Base-by-base conservation (phyloP, 176 grass and related monocot species). In the Carex pumila region DNA sequence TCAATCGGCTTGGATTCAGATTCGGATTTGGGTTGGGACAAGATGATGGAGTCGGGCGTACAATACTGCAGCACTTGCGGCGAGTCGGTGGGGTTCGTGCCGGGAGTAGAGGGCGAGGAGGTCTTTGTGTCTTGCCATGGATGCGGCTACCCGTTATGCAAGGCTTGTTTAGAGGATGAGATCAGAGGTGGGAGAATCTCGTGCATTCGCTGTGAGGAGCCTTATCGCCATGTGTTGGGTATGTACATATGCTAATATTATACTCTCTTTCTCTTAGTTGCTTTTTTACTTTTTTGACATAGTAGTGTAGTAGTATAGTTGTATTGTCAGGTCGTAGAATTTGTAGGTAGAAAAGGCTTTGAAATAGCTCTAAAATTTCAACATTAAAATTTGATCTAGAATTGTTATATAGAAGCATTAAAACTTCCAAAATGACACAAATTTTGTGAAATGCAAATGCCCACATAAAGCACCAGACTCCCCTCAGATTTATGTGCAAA, bases 101-200 rank as follows among this genome's bases (percentile, higher is more conserved):
- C 81, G 0, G 43, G 32, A 50, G 73, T 62, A 34, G 43, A 66
- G 11, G 82, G 37, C 11, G 79, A 90, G 83, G 83, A 85, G 89
- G 49, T 87, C 61, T 88, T 90, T 85, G 86, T 94, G 7, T 91
- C 91, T 65, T 98, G 96, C 83, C 86, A 89, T 88, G 88, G 89
- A 18, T 98, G 96, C 85, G 87, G 86, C 76, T 98, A 95, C 71
- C 89, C 96, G 15, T 88, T 98, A 12, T 98, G 96, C 59, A 91
- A 47, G 86, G 83, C 93, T 2, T 98, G 96, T 81, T 87, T 95
- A 83, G 86, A 98, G 32, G 91, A 95, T 83, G 96, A 98, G 55
- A 81, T 89, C 45, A 84, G 89, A 83, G 87, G 88, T 70, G 96
- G 91, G 3, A 91, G 96, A 74, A 71, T 74, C 74, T 86, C 81